These are phyloP conservation scores for Pseudozyma hubeiensis DNA, from an alignment of 1,284 basidiomycete species.

Conservation along the genomic window DNA sequence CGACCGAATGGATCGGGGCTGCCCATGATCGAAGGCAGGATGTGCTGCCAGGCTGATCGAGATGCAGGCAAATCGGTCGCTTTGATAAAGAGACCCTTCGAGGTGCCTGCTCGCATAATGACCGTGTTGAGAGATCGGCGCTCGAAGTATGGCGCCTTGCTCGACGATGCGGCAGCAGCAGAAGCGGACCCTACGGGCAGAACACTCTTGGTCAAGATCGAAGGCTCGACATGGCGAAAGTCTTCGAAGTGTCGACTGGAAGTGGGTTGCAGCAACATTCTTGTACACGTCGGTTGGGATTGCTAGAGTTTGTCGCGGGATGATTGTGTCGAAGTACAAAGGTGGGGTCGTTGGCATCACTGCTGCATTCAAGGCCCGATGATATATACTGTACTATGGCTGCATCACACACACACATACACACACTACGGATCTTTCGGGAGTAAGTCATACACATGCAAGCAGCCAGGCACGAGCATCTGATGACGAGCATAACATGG, in stretches of 20 bases:
- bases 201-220: conserved; percentile 1
- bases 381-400: too few relatives aligned
- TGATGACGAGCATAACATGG: background rate
- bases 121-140: conserved; percentile 1
- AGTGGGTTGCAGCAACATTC: conserved; percentile 13
- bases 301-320: too few relatives aligned
- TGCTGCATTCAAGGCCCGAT: too few relatives aligned
- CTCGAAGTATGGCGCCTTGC: conserved; percentile 4
- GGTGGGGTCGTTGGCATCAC: background rate
- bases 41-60: conserved; percentile 15
- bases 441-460: background rate
- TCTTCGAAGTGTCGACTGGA: conserved; percentile 8
- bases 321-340: background rate
- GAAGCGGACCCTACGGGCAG: background rate
- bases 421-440: too few relatives aligned
- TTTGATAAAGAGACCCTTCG: conserved; percentile 81
- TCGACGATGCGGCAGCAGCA: background rate
- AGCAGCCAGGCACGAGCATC: background rate
- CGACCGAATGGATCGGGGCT: conserved; percentile 81
- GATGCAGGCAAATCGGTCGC: conserved; percentile 68
- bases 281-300: background rate
- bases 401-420: too few relatives aligned
- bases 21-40: conserved; percentile 72
- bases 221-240: conserved; percentile 16
- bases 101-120: conserved; percentile 76